A percentile compares a stretch with the other conserved stretches of the same genome.
Conservation (phyloP, 768 basidiomycete genomes). For the Cubamyces sp. region DNA sequence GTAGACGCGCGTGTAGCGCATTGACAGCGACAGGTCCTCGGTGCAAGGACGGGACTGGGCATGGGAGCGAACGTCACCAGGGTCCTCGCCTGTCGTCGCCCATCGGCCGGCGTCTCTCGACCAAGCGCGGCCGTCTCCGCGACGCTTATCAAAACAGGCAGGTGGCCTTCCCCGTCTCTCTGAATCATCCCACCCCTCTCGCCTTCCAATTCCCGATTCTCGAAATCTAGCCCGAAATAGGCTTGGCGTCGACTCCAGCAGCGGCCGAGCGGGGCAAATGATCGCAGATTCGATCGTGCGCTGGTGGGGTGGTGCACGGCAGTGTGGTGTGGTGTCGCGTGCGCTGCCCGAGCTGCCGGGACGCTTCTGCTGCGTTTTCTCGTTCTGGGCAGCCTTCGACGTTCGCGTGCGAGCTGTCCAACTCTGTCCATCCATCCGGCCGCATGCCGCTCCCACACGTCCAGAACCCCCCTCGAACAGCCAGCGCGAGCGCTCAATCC, state of each 20-base stretch:
- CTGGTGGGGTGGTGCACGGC: neutral
- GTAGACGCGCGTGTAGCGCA: neutral
- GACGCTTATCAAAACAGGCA: conserved; percentile 18
- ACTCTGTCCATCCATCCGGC: conserved; percentile 5
- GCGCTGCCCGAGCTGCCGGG: conserved; percentile 9
- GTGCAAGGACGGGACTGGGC: neutral
- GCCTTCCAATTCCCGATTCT: conserved; percentile 2
- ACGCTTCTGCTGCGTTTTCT: neutral
- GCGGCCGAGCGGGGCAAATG: conserved; percentile 22
- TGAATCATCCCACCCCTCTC: neutral
- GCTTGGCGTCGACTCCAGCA: conserved; percentile 9
- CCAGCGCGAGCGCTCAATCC: neutral
- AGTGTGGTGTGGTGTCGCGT: conserved; percentile 2
- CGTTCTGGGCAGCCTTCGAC: neutral
- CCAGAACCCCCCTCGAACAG: neutral
- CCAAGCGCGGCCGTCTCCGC: conserved; percentile 17
- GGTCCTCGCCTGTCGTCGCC: too few species aligned
- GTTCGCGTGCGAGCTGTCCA: conserved; percentile 2
- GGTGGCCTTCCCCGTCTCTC: conserved; percentile 7
- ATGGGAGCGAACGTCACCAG: conserved; percentile 16
- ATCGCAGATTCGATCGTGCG: conserved; percentile 26
- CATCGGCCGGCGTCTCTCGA: neutral
- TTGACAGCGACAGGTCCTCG: neutral
- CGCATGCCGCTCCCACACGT: conserved; percentile 5
- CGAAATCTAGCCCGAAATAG: conserved; percentile 15